These are phyloP conservation scores for Verticillium isaacii DNA, from an alignment of 2,329 filamentous ascomycete genomes.

Conservation along the genomic window DNA sequence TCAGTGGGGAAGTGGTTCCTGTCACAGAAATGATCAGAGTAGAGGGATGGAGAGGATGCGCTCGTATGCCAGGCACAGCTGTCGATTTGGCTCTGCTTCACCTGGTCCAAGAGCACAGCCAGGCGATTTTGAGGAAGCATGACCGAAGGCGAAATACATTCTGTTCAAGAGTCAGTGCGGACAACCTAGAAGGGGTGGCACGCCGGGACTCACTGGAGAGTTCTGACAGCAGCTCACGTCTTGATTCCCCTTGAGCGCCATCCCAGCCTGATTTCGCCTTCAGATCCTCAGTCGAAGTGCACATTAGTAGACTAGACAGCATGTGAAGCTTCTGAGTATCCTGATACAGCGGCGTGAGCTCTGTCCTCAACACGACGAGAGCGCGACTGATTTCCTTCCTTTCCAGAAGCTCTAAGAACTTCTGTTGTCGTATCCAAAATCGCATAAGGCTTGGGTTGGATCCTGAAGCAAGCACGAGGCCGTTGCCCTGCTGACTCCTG, in stretches of 20 bases:
- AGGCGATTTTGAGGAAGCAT: constrained; percentile 95
- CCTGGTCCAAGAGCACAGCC: constrained; percentile 72
- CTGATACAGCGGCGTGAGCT: constrained; percentile 81
- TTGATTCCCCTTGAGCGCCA: constrained; percentile 70
- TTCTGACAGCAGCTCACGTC: constrained; percentile 70
- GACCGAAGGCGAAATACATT: constrained; percentile 88
- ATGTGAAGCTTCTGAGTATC: constrained; percentile 74
- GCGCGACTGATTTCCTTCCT: constrained; percentile 67
- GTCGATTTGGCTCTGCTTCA: constrained; percentile 79
- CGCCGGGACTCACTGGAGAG: constrained; percentile 64
- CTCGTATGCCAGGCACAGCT: constrained; percentile 88
- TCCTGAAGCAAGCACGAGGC: constrained; percentile 68
- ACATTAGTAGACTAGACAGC: constrained; percentile 89
- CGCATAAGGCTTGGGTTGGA: constrained; percentile 76
- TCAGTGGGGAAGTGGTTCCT: constrained; percentile 73
- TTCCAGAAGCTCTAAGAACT: constrained; percentile 88
- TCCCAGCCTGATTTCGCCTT: constrained; percentile 79
- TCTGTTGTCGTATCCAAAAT: constrained; percentile 87
- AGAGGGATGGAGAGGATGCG: constrained; percentile 72
- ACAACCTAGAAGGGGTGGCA: neutral
- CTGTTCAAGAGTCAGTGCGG: constrained; percentile 36
- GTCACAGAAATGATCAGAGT: constrained; percentile 83
- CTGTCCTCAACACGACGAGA: constrained; percentile 76
- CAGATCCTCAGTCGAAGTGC: constrained; percentile 70
- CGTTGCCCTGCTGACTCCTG: constrained; percentile 37